Evolutionary conservation across 805 yeast species (phyloP).

Genomic region (Suhomyces vadensis): DNA sequence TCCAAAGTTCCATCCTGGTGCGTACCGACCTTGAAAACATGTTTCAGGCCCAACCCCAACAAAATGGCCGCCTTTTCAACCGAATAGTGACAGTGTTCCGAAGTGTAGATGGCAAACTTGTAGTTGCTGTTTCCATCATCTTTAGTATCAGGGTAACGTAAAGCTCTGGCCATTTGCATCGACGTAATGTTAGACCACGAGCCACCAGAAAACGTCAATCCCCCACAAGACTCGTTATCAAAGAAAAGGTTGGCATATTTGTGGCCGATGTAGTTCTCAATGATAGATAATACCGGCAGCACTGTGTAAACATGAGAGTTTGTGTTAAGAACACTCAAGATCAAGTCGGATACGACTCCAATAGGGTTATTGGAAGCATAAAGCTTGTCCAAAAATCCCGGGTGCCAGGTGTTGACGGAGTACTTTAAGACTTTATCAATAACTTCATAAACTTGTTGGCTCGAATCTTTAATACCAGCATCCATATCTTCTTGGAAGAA

Average conservation of each 20-base stretch:
- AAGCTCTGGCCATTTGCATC: conserved; percentile 72
- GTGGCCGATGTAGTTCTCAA: conserved; percentile 67
- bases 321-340: conserved; percentile 71
- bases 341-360: conserved; percentile 71
- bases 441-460: conserved; percentile 41
- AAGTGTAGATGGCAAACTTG: conserved; percentile 69
- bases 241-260: conserved; percentile 70
- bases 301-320: conserved; percentile 86
- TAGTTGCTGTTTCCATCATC: conserved; percentile 50
- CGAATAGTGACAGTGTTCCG: conserved; percentile 75
- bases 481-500: conserved; percentile 16
- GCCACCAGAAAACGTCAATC: conserved; percentile 84
- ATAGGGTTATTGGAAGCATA: conserved; percentile 86
- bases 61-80: conserved; percentile 80
- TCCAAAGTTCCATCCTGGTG: conserved; percentile 58
- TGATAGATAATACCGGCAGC: conserved; percentile 73
- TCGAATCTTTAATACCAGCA: conserved; percentile 7
- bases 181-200: conserved; percentile 84
- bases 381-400: conserved; percentile 80
- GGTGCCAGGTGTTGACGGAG: conserved; percentile 84
- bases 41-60: conserved; percentile 64
- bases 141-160: conserved; percentile 69
- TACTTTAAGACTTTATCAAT: conserved; percentile 60
- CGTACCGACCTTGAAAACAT: conserved; percentile 65
- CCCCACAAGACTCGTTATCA: conserved; percentile 58